Evolutionary conservation across 2,329 filamentous ascomycete genomes (phyloP), one percentile per base, ranked within the genome.

Genomic region (Didymella segeticola): DNA sequence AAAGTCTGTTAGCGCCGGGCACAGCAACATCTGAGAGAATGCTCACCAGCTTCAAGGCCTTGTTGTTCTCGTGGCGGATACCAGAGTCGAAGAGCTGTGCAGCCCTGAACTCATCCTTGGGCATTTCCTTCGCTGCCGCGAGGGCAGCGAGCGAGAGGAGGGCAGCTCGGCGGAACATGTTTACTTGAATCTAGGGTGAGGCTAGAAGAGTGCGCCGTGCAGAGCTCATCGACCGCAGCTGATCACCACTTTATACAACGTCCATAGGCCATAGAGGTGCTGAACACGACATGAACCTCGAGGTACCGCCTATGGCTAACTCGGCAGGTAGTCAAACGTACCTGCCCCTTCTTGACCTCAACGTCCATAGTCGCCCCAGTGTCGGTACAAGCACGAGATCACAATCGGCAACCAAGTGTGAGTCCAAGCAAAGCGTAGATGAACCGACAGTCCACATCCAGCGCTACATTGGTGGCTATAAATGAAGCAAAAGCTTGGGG

Each of bases 41-140:
- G 25, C 59, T 12, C 42, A 74, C 70, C 63, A 63, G 53, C 61
- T 74, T 74, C 53, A 73, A 57, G 12, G 69, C 69, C 17, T 73
- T 61, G 43, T 70, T 74, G 55, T 74, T 73, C 46, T 59, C 62
- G 56, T 77, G 75, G 27, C 70, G 70, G 31, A 75, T 70, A 7
- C 75, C 75, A 30, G 71, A 74, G 50, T 77, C 73, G 50, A 76
- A 77, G 20, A 76, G 60, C 57, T 72, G 53, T 7, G 71, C 68
- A 12, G 66, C 72, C 56, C 58, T 70, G 53, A 68, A 47, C 52
- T 69, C 59, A 43, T 76, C 71, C 43, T 73, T 71, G 10, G 68
- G 62, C 57, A 75, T 50, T 51, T 75, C 71, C 54, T 63, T 71
- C 19, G 69, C 70, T 34, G 56, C 67, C 55, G 59, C 68, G 50